Conservation (phyloP, 2,329 filamentous ascomycete species). For the Venturia aucupariae region DNA sequence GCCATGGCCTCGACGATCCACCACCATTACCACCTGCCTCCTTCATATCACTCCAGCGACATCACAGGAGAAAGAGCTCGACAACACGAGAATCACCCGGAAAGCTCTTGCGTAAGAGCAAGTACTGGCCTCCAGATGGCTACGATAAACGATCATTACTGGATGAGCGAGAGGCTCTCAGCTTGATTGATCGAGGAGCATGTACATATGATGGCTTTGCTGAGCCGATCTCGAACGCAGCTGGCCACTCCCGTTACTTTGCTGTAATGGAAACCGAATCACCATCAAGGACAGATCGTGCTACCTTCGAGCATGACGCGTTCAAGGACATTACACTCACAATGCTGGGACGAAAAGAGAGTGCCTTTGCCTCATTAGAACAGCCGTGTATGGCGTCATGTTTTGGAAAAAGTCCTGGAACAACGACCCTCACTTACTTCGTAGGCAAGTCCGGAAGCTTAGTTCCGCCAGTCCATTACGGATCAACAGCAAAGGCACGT, state of each 20-base stretch:
- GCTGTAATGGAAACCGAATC: conserved; percentile 32
- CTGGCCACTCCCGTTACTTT: conserved; percentile 31
- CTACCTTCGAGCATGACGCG: conserved; percentile 26
- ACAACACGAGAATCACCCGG: not conserved
- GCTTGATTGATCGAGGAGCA: conserved; percentile 30
- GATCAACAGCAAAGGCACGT: conserved; percentile 49
- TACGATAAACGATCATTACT: conserved; percentile 27
- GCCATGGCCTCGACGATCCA: not conserved
- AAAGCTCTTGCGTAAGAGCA: not conserved
- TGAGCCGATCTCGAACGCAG: conserved; percentile 28
- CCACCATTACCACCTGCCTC: conserved; percentile 7
- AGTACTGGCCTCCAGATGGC: conserved; percentile 32
- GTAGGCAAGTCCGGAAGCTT: conserved; percentile 48
- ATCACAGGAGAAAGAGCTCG: conserved; percentile 12
- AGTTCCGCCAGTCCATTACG: conserved; percentile 49
- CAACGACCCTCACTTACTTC: conserved; percentile 64
- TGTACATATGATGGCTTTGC: conserved; percentile 32
- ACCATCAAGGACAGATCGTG: conserved; percentile 29
- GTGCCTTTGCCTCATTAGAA: conserved; percentile 52
- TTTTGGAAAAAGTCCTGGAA: conserved; percentile 58
- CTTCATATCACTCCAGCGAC: conserved; percentile 9
- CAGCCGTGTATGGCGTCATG: conserved; percentile 63
- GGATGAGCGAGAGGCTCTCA: conserved; percentile 26
- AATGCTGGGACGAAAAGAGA: conserved; percentile 26
- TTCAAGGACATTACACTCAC: conserved; percentile 31